phyloP scores from a whole-genome alignment of 2,329 filamentous ascomycete genomes.

The Fusarium sp. region DNA sequence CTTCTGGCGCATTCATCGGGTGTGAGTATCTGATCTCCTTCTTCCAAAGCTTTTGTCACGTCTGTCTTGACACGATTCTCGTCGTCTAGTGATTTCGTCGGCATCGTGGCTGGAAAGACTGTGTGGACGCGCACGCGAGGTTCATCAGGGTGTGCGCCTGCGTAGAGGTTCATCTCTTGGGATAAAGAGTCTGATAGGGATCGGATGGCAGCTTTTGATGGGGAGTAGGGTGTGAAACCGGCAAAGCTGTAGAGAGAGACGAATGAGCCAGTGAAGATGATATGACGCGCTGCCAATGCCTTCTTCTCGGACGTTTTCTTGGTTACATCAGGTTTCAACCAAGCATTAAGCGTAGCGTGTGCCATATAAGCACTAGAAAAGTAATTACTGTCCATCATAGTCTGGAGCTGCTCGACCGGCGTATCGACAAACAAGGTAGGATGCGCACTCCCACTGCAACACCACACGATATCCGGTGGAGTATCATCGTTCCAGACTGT shows the following conservation, averaged over 20 bases:
- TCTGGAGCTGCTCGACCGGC: constrained; percentile 29
- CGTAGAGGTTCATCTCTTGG: constrained; percentile 34
- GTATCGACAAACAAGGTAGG: constrained; percentile 34
- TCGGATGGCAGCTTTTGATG: constrained; percentile 30
- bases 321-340: background rate
- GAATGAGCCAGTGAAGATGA: constrained; percentile 36
- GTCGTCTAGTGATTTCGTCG: constrained; percentile 28
- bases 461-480: constrained; percentile 23
- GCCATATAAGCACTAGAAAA: constrained; percentile 37
- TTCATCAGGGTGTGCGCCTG: constrained; percentile 18
- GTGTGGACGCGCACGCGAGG: constrained; percentile 25
- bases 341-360: constrained; percentile 27
- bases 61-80: constrained; percentile 32
- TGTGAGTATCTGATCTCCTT: constrained; percentile 28
- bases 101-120: constrained; percentile 32
- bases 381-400: constrained; percentile 39
- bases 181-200: constrained; percentile 31
- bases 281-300: background rate
- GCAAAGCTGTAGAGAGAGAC: constrained; percentile 32
- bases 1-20: constrained; percentile 25
- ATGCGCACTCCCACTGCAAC: constrained; percentile 33
- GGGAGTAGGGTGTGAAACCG: constrained; percentile 28
- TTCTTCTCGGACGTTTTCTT: background rate
- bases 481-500: constrained; percentile 22
- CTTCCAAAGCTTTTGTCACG: constrained; percentile 29